Base-by-base conservation (phyloP, 768 basidiomycete genomes). In the Gloeostereum incarnatum region DNA sequence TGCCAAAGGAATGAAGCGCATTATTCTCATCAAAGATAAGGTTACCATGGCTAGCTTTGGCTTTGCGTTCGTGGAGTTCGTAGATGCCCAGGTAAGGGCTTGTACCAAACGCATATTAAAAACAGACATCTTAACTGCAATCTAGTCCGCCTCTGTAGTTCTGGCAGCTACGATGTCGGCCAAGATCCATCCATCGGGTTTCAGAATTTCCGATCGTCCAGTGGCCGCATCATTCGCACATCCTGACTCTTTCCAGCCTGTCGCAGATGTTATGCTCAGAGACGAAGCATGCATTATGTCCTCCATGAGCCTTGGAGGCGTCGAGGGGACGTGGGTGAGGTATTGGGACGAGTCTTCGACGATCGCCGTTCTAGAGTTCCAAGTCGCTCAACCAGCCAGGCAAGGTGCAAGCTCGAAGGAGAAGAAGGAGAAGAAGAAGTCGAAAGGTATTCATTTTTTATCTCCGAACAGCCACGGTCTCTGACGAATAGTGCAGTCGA, bases 301-400 rank as follows among this genome's bases (percentile, higher is more conserved):
- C 3, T 80, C 86, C 1, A 47, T 66, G 18, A 72, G 66, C 42
- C 64, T 89, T 5, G 88, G 88, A 19, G 83, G 85, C 10, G 66
- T 67, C 18, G 83, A 87, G 48, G 77, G 73, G 29, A 62, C 69
- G 5, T 88, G 80, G 75, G 81, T 88, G 17, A 68, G 78, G 41
- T 98, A 98, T 57, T 94, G 94, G 91, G 93, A 97, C 48, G 89
- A 93, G 50, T 73, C 65, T 23, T 83, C 87, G 1, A 83, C 77
- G 1, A 71, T 78, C 18, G 79, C 81, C 23, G 71, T 83, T 9
- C 61, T 88, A 32, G 82, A 85, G 48, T 90, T 89, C 52, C 75
- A 86, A 52, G 84, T 87, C 4, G 81, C 84, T 40, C 69, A 76
- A 49, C 0, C 67, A 69, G 18, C 54, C 63, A 8, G 38, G 51